phyloP scores from a whole-genome alignment of 805 yeast genomes.

The Clavispora santaluciae region DNA sequence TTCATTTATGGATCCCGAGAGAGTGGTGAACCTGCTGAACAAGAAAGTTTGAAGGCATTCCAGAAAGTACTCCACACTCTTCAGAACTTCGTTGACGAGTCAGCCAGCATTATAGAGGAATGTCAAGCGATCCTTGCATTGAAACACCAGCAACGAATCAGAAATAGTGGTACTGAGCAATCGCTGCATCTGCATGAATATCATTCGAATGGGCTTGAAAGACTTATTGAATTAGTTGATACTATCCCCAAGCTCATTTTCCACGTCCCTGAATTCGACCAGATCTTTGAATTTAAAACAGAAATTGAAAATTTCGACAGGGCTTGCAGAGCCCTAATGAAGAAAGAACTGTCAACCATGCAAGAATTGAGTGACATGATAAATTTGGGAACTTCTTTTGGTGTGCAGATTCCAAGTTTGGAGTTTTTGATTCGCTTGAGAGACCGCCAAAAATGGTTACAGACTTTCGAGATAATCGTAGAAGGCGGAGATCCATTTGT shows the following conservation, averaged over 20 bases:
- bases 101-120: conserved; percentile 49
- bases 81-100: conserved; percentile 37
- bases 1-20: conserved; percentile 2
- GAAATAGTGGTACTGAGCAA: conserved; percentile 20
- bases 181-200: conserved; percentile 32
- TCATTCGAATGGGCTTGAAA: conserved; percentile 6
- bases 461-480: conserved; percentile 25
- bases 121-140: conserved; percentile 51
- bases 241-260: conserved; percentile 48
- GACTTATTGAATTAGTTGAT: conserved; percentile 18
- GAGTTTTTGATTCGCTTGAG: conserved; percentile 32
- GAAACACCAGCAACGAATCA: conserved; percentile 47
- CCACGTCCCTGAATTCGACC: conserved; percentile 55
- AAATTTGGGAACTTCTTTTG: conserved; percentile 55
- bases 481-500: conserved; percentile 38
- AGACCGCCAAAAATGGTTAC: conserved; percentile 32
- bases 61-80: conserved; percentile 27
- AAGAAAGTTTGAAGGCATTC: conserved; percentile 14
- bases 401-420: conserved; percentile 48
- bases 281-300: conserved; percentile 46
- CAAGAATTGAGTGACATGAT: conserved; percentile 51
- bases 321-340: conserved; percentile 37
- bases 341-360: conserved; percentile 27
- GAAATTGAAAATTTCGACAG: conserved; percentile 51
- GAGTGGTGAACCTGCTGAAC: neutral